Conservation (phyloP, 164 flowering plant species). For the Vitis vinifera region ASM3070453v1 NC_081817.1:27374501-27375000, state of each 20-base stretch:
- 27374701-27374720: slow-evolving; percentile 48
- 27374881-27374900: not conserved
- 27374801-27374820: not conserved
- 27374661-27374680: slow-evolving; percentile 2
- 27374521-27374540: slow-evolving; percentile 58
- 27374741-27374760: slow-evolving; percentile 74
- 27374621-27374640: slow-evolving; percentile 27
- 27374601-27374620: not conserved
- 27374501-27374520: slow-evolving; percentile 97
- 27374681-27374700: not conserved
- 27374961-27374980: slow-evolving; percentile 62
- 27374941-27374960: slow-evolving; percentile 79
- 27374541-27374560: slow-evolving; percentile 7
- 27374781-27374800: slow-evolving; percentile 58
- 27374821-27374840: not conserved
- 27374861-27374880: no score
- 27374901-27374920: slow-evolving; percentile 87
- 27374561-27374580: not conserved
- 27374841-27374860: no score
- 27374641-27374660: slow-evolving; percentile 23
- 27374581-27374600: not conserved
- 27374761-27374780: slow-evolving; percentile 77
- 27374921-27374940: slow-evolving; percentile 89
- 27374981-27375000: slow-evolving; percentile 77
- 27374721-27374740: slow-evolving; percentile 85